Percentiles rank a stretch among this genome's conserved stretches.
Evolutionary conservation across 768 basidiomycete genomes (phyloP).

Genomic region (Kwoniella sp.): DNA sequence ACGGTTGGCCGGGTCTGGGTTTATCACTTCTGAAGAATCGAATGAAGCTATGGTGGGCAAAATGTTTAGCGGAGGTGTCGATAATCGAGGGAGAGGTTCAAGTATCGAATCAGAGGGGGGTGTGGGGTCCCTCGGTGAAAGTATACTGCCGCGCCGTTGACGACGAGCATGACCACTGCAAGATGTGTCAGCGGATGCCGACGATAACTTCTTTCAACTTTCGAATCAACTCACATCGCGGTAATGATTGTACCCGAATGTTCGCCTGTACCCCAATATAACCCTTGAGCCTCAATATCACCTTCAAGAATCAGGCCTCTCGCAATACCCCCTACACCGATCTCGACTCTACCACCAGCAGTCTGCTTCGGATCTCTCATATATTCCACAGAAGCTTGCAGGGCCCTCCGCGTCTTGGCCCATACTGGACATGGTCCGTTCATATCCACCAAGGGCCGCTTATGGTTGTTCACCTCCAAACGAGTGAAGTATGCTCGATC

Average conservation of each 20-base stretch:
- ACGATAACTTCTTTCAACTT: too few species aligned
- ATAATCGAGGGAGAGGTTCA: conserved; percentile 4
- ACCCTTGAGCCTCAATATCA: conserved; percentile 19
- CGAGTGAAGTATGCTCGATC: conserved; percentile 35
- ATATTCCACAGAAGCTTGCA: conserved; percentile 41
- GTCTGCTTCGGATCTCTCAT: conserved; percentile 39
- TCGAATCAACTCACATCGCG: conserved; percentile 46
- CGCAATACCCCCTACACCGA: conserved; percentile 46
- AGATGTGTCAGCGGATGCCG: not conserved
- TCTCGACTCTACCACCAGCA: conserved; percentile 43
- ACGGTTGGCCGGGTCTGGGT: not conserved
- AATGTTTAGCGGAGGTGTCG: conserved; percentile 17
- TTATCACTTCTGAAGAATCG: not conserved
- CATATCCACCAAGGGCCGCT: conserved; percentile 28
- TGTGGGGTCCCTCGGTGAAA: too few species aligned
- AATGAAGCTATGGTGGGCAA: conserved; percentile 9
- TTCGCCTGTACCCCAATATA: conserved; percentile 40
- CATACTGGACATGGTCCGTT: conserved; percentile 42
- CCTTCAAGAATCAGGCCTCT: conserved; percentile 50
- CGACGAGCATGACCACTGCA: conserved; percentile 17
- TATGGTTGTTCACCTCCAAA: conserved; percentile 29
- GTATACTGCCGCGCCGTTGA: not conserved
- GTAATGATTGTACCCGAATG: conserved; percentile 39
- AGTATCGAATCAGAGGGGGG: not conserved
- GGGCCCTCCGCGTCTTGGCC: conserved; percentile 37